Evolutionary conservation across 1,139 yeast species (phyloP).

Genomic region (Hemisphaericaspora xylanilytica): DNA sequence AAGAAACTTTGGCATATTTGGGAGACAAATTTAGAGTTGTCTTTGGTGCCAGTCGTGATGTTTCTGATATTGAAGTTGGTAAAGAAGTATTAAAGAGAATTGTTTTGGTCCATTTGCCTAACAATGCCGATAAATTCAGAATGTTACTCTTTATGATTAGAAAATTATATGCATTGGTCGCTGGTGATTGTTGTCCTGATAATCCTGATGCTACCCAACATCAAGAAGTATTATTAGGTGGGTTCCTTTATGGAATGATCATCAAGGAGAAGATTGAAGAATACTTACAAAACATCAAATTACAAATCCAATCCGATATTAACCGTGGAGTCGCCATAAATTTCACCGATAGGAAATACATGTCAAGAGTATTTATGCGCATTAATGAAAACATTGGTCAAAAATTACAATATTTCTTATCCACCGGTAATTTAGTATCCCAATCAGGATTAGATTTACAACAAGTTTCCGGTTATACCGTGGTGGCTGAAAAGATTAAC

Average conservation of each 20-base stretch:
- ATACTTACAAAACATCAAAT: slow-evolving; percentile 68
- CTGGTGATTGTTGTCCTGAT: slow-evolving; percentile 96
- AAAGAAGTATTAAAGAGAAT: slow-evolving; percentile 76
- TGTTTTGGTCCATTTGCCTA: slow-evolving; percentile 82
- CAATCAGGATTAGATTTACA: slow-evolving; percentile 97
- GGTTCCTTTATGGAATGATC: slow-evolving; percentile 95
- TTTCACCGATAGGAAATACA: slow-evolving; percentile 79
- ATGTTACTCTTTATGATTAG: slow-evolving; percentile 91
- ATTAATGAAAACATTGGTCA: slow-evolving; percentile 93
- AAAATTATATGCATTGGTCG: slow-evolving; percentile 89
- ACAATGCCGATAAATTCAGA: slow-evolving; percentile 75
- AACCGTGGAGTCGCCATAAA: slow-evolving; percentile 81
- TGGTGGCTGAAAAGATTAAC: slow-evolving; percentile 96
- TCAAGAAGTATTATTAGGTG: slow-evolving; percentile 94
- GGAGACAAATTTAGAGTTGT: slow-evolving; percentile 97
- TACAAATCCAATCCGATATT: slow-evolving; percentile 77
- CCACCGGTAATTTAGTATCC: slow-evolving; percentile 95
- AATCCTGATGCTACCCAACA: slow-evolving; percentile 99
- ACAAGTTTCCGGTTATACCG: slow-evolving; percentile 97
- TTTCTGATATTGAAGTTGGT: slow-evolving; percentile 89
- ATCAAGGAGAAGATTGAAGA: slow-evolving; percentile 95
- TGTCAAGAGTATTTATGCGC: slow-evolving; percentile 73
- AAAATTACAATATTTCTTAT: slow-evolving; percentile 87
- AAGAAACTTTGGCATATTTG: slow-evolving; percentile 86
- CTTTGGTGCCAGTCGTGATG: slow-evolving; percentile 84